Evolutionary conservation across 768 basidiomycete species (phyloP).

Genomic region (Trametes meyenii): DNA sequence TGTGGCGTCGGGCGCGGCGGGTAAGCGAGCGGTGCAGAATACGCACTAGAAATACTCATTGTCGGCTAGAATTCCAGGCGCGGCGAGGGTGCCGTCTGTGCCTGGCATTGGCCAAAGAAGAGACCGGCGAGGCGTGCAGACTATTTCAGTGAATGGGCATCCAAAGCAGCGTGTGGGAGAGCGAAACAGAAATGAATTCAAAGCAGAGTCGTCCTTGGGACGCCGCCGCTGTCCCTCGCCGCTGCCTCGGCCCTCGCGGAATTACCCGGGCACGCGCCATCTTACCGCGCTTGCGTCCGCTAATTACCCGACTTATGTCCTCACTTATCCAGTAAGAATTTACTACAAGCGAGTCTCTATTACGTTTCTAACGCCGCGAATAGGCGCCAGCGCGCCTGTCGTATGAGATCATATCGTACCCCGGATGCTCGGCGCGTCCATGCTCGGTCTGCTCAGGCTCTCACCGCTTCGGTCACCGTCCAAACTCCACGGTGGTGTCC

Average conservation of each 20-base stretch:
- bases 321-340: no score
- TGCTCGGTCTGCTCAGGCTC: background rate
- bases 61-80: conserved; percentile 2
- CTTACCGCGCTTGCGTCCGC: no score
- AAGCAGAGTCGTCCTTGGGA: background rate
- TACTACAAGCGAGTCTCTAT: no score
- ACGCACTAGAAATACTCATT: conserved; percentile 28
- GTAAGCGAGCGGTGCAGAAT: background rate
- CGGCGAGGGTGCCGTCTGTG: conserved; percentile 6
- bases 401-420: conserved; percentile 18
- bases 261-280: no score
- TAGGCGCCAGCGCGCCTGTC: background rate
- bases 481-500: background rate
- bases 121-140: conserved; percentile 6
- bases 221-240: background rate
- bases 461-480: background rate
- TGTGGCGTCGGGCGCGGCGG: background rate
- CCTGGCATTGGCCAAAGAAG: conserved; percentile 14
- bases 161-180: conserved; percentile 4
- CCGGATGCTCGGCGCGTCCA: conserved; percentile 4
- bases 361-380: background rate
- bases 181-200: background rate
- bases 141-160: conserved; percentile 10
- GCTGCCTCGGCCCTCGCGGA: conserved; percentile 2
- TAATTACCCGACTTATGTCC: no score